phyloP scores from a whole-genome alignment of 2,329 filamentous ascomycete genomes.

The Aspergillus floridensis region DNA sequence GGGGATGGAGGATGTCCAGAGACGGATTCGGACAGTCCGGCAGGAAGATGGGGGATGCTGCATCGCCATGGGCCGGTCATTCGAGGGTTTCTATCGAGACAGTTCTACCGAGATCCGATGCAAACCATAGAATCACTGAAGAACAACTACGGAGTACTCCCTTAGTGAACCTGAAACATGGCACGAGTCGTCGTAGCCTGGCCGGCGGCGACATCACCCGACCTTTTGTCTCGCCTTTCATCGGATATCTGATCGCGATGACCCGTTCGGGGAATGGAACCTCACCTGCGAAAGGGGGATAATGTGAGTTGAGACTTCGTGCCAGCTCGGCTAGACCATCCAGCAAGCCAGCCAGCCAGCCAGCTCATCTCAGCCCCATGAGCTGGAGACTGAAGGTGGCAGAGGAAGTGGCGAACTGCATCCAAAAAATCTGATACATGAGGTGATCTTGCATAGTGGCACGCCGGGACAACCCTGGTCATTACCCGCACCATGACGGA shows the following conservation, averaged over 20 bases:
- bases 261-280: background rate
- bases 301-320: background rate
- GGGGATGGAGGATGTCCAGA: background rate
- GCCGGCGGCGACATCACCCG: background rate
- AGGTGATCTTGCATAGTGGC: slow-evolving; percentile 8
- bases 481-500: slow-evolving; percentile 4
- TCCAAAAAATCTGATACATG: slow-evolving; percentile 6
- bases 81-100: background rate
- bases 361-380: background rate
- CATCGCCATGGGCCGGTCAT: no score
- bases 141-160: background rate
- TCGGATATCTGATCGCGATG: background rate
- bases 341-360: background rate
- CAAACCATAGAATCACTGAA: slow-evolving; percentile 5
- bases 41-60: no score
- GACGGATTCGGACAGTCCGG: background rate
- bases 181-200: slow-evolving; percentile 5
- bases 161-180: slow-evolving; percentile 1
- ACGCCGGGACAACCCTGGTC: slow-evolving; percentile 6
- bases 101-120: background rate
- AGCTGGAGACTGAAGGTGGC: background rate
- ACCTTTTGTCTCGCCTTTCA: background rate
- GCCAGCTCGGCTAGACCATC: background rate
- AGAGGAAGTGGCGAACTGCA: background rate
- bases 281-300: background rate